phyloP scores from a whole-genome alignment of 306 rosid genomes.

The Comarum palustre region DNA sequence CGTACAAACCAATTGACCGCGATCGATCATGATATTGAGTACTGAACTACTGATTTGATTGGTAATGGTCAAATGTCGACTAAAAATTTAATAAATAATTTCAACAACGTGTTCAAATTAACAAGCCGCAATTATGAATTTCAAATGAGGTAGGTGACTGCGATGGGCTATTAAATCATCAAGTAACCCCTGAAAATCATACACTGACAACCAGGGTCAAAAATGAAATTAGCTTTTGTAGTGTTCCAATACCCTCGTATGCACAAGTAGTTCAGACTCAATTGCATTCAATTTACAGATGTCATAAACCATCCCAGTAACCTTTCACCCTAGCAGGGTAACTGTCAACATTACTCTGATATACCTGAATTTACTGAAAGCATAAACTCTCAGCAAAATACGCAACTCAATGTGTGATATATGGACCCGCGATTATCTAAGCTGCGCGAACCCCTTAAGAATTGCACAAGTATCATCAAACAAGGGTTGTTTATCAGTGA shows the following conservation, averaged over 20 bases:
- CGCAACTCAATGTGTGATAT: constrained; percentile 3
- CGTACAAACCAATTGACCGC: no score
- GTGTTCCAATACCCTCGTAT: constrained; percentile 28
- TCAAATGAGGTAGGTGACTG: no score
- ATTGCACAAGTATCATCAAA: background rate
- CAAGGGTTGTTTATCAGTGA: constrained; percentile 25
- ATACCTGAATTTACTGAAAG: constrained; percentile 2
- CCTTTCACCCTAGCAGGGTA: background rate
- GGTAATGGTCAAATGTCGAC: no score
- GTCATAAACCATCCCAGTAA: constrained; percentile 24
- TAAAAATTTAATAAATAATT: no score
- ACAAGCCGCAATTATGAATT: no score
- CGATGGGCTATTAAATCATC: no score
- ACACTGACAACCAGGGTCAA: no score
- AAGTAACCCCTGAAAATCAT: no score
- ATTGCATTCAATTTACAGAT: constrained; percentile 35
- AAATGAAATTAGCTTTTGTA: constrained; percentile 20
- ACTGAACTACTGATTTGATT: no score
- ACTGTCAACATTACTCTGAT: constrained; percentile 8
- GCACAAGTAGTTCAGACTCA: constrained; percentile 23
- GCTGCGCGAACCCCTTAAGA: no score
- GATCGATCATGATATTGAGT: no score
- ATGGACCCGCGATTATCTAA: background rate
- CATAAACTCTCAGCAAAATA: constrained; percentile 13
- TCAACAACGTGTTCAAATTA: no score